Base-by-base conservation (phyloP, 208 protist species). In the Borovskyia barvae region DNA sequence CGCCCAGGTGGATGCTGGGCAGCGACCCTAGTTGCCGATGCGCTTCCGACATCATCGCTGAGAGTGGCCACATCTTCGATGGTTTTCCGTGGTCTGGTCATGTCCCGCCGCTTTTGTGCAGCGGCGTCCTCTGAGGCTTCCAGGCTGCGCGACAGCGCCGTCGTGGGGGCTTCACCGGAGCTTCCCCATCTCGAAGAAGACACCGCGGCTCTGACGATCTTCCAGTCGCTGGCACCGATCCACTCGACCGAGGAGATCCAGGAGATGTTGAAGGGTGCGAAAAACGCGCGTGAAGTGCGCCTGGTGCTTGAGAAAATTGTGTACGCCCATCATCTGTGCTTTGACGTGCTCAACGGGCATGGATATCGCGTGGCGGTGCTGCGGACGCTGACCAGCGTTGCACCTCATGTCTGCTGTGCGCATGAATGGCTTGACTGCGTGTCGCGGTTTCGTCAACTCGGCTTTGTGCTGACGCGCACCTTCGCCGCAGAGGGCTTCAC, bases 361-460 rank as follows among this genome's bases (percentile, higher is more conserved):
- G 86, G 84, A 5, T 95, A 77, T 64, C 83, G 89, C 14, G 89
- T 93, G 39, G 56, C 71, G 2, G 68, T 93, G 8, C 48, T 95
- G 52, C 84, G 88, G 55, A 36, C 81, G 33, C 62, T 95, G 26
- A 92, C 85, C 2, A 56, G 41, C 33, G 72, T 79, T 1, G 85
- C 81, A 0, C 75, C 80, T 20, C 77, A 76, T 24, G 77, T 59
- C 9, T 49, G 71, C 20, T 74, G 69, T 43, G 72, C 92, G 65
- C 33, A 77, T 43, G 85, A 90, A 69, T 93, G 85, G 85, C 90
- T 87, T 61, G 89, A 90, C 42, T 92, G 81, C 50, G 65, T 87
- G 0, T 33, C 69, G 29, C 76, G 68, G 24, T 93, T 90, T 39
- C 77, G 89, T 8, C 74, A 62, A 1, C 64, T 95, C 11, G 82